A percentile compares a stretch with the other conserved stretches of the same genome.
Evolutionary conservation across 129 eudicot genomes (phyloP).

Genomic region (Arctium minus): DNA sequence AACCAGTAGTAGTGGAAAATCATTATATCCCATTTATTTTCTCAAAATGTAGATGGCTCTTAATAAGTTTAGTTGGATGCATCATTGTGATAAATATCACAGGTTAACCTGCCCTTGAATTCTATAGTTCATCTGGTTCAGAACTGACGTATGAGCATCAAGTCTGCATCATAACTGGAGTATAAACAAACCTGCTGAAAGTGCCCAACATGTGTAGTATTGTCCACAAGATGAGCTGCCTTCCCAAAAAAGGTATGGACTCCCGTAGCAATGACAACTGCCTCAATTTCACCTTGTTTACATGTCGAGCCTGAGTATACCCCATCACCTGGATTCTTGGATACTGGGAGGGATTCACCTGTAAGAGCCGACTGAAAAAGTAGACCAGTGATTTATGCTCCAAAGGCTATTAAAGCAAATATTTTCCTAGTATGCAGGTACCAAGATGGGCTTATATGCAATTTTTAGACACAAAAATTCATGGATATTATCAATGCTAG

Average conservation of each 20-base stretch:
- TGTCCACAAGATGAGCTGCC: conserved; percentile 65
- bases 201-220: conserved; percentile 50
- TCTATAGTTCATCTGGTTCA: not conserved
- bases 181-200: conserved; percentile 37
- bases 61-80: no score
- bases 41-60: no score
- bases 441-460: no score
- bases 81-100: no score
- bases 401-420: not conserved
- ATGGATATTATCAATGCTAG: no score
- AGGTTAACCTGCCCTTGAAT: no score
- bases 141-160: not conserved
- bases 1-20: not conserved
- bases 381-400: not conserved
- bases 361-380: conserved; percentile 52
- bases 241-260: conserved; percentile 56
- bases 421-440: not conserved
- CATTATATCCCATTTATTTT: not conserved
- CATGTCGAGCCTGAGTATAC: conserved; percentile 60
- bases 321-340: conserved; percentile 59
- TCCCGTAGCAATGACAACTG: conserved; percentile 52
- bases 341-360: conserved; percentile 53
- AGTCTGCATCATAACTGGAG: not conserved
- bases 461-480: no score
- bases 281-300: conserved; percentile 60